These are phyloP conservation scores for Colletotrichum euphorbiae DNA, from an alignment of 2,329 filamentous ascomycete genomes.

Conservation along the genomic window DNA sequence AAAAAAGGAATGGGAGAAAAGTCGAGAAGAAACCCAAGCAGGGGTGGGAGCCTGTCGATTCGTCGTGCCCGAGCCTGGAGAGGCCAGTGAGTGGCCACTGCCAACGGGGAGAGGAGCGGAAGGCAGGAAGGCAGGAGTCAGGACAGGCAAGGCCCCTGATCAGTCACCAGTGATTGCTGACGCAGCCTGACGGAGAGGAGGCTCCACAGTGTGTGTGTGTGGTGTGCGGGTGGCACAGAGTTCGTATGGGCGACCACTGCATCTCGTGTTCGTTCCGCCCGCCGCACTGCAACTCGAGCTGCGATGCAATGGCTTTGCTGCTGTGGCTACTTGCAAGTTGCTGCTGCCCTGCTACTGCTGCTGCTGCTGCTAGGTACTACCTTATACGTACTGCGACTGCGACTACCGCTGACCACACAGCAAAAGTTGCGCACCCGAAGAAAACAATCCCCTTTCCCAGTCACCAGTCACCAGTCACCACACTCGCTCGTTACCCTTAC, in stretches of 20 bases:
- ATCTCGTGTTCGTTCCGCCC: constrained; percentile 21
- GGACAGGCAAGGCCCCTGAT: constrained; percentile 1
- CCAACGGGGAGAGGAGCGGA: not conserved
- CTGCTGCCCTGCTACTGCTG: too few relatives aligned
- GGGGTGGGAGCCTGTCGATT: constrained; percentile 23
- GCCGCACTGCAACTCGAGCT: constrained; percentile 14
- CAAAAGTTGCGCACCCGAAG: constrained; percentile 20
- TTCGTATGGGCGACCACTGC: constrained; percentile 38
- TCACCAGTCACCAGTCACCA: not conserved
- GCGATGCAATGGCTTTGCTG: too few relatives aligned
- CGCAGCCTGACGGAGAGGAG: constrained; percentile 4
- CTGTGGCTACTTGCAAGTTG: too few relatives aligned
- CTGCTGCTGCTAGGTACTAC: too few relatives aligned
- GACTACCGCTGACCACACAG: not conserved
- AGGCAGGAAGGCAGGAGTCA: not conserved
- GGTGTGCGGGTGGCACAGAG: constrained; percentile 31
- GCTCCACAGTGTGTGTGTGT: constrained; percentile 22
- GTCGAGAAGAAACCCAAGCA: constrained; percentile 29
- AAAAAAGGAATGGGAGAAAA: constrained; percentile 23
- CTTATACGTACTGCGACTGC: too few relatives aligned
- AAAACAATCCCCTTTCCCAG: constrained; percentile 42
- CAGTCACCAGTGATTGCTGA: constrained; percentile 9
- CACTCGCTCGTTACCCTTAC: constrained; percentile 6
- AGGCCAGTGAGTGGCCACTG: not conserved
- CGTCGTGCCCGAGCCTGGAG: constrained; percentile 22